phyloP scores from a whole-genome alignment of 2,329 filamentous ascomycete genomes.

The Mollisia scopiformis region DNA sequence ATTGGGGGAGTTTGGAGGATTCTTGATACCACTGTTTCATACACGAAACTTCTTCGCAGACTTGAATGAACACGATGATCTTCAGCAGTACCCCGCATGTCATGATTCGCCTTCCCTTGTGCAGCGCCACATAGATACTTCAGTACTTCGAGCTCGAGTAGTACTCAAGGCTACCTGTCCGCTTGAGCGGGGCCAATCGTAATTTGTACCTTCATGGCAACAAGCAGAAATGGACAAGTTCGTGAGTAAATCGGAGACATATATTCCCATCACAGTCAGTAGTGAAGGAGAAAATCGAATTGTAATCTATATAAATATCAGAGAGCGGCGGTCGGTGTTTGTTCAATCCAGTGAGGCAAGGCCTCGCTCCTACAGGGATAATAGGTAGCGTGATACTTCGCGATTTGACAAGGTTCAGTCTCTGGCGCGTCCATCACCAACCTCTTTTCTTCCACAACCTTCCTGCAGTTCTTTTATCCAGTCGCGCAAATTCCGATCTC shows the following conservation, averaged over 20 bases:
- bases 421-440: not conserved
- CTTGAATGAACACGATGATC: not conserved
- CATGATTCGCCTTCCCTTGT: not conserved
- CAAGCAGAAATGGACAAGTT: too few relatives aligned
- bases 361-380: not conserved
- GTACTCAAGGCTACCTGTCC: too few relatives aligned
- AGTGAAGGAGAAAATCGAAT: too few relatives aligned
- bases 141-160: too few relatives aligned
- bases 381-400: not conserved
- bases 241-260: too few relatives aligned
- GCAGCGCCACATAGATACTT: not conserved
- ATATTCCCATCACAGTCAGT: too few relatives aligned
- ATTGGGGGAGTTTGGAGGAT: constrained; percentile 19
- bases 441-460: not conserved
- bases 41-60: not conserved
- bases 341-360: not conserved
- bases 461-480: not conserved
- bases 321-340: not conserved
- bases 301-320: not conserved
- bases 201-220: not conserved
- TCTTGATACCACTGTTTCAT: constrained; percentile 29
- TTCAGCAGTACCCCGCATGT: not conserved
- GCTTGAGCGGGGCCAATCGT: too few relatives aligned
- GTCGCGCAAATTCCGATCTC: not conserved
- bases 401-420: not conserved